Percentiles rank a stretch among this genome's conserved stretches.
Conservation (phyloP, 148 eudicot species). For the Chenopodium formosanum region DNA sequence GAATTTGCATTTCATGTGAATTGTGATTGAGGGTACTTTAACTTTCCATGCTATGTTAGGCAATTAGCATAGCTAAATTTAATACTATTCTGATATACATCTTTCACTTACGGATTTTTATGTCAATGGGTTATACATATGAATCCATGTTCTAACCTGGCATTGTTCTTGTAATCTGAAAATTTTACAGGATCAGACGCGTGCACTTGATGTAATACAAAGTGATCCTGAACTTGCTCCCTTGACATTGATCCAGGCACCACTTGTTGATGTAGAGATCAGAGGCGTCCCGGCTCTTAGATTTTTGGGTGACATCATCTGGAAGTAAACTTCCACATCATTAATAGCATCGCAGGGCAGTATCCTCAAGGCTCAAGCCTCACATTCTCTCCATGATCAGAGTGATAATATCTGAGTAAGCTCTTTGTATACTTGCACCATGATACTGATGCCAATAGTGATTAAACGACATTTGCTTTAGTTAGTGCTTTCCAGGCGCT, state of each 20-base stretch:
- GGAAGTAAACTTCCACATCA: constrained; percentile 56
- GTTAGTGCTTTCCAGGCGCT: background rate
- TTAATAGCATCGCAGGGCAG: background rate
- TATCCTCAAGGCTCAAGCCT: background rate
- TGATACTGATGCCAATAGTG: background rate
- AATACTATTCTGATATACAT: too few relatives aligned
- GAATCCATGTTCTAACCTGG: constrained; percentile 11
- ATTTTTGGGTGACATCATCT: constrained; percentile 91
- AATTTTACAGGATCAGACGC: constrained; percentile 72
- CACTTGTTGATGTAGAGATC: constrained; percentile 92
- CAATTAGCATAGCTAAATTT: too few relatives aligned
- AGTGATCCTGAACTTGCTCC: constrained; percentile 75
- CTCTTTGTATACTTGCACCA: background rate
- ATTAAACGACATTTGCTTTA: background rate
- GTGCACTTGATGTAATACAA: constrained; percentile 69
- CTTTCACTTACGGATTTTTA: background rate
- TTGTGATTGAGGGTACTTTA: too few relatives aligned
- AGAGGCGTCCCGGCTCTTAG: constrained; percentile 98
- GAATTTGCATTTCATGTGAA: too few relatives aligned
- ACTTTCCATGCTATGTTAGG: too few relatives aligned
- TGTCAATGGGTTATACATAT: background rate
- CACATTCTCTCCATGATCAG: background rate
- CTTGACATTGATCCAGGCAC: constrained; percentile 76
- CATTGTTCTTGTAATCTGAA: constrained; percentile 10
- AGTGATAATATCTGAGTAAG: too few relatives aligned